Evolutionary conservation across 2,329 filamentous ascomycete genomes (phyloP).

Genomic region (Penicillium hordei): DNA sequence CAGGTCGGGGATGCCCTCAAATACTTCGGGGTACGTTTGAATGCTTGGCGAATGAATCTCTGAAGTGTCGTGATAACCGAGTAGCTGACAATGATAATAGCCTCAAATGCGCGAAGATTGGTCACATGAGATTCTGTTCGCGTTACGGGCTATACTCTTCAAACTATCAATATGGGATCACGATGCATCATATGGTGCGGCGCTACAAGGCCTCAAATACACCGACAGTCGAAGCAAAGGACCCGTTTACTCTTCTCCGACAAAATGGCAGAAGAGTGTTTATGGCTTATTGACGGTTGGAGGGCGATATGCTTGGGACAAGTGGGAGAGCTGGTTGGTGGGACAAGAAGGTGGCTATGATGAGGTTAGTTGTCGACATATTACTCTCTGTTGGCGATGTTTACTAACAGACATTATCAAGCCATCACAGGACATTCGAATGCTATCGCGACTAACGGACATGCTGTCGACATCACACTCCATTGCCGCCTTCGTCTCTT

Average conservation of each 20-base stretch:
- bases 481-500: constrained; percentile 76
- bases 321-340: constrained; percentile 85
- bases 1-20: constrained; percentile 88
- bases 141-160: constrained; percentile 76
- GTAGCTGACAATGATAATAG: constrained; percentile 24
- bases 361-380: constrained; percentile 37
- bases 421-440: constrained; percentile 51
- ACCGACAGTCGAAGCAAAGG: constrained; percentile 73
- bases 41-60: neutral
- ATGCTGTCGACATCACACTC: constrained; percentile 72
- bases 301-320: constrained; percentile 85
- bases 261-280: constrained; percentile 75
- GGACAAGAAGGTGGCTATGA: constrained; percentile 74
- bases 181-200: constrained; percentile 89
- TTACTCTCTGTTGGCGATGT: neutral
- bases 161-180: constrained; percentile 97
- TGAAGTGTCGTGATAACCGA: neutral
- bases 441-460: constrained; percentile 69
- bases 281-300: constrained; percentile 86
- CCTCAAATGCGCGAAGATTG: constrained; percentile 78
- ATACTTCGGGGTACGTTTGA: constrained; percentile 67
- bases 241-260: constrained; percentile 66
- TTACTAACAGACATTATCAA: constrained; percentile 26
- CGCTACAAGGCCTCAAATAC: constrained; percentile 86
- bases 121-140: constrained; percentile 78